Base-by-base conservation (phyloP, 768 basidiomycete species). In the Leucocoprinus leucothites region DNA sequence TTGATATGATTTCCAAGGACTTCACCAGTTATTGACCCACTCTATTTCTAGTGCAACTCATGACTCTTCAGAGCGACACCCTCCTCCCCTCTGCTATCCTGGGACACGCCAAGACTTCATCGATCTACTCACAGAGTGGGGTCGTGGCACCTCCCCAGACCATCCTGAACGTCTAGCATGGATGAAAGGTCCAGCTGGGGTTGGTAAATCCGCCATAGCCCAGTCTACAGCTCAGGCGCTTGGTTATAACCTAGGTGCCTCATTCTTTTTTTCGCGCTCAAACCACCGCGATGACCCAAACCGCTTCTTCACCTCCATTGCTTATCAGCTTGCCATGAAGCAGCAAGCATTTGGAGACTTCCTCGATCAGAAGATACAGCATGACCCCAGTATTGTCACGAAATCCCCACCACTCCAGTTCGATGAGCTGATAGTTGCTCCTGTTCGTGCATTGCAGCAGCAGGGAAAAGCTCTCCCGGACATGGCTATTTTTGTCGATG, bases 181-280 rank as follows among this genome's bases (percentile, higher is more conserved):
- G 46, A 18, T 48, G 46, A 25, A 48, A 18, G 46, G 25, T 6
- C 46, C 46, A 21, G 46, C 46, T 2, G 46, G n/a, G 9, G 46
- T 34, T 21, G 46, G 46, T 9, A 48, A 48, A 18, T 48, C 46
- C 9, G n/a, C 46, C 18, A 25, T 48, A 9, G 46, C 46, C n/a
- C 46, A 48, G 25, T 22, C 46, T 18, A 21, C n/a, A 2, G 46
- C 46, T 48, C 16, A 25, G 14, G 46, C 5, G 16, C 46, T 1
- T 13, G n/a, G 25, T 18, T 9, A 48, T 21, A 14, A 11, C 11
- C 46, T 50, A 9, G 48, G 34, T 11, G 48, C 48, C 7, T 31
- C n/a, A n/a, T 31, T 50, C 48, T 50, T 50, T 26, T 50, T 50
- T 35, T 50, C 48, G n/a, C 25, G 26, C 34, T 7, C 18, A 14